Percentiles rank a stretch among this genome's conserved stretches.
phyloP scores from a whole-genome alignment of 2,329 filamentous ascomycete species.

The Dichotomopilus funicola region DNA sequence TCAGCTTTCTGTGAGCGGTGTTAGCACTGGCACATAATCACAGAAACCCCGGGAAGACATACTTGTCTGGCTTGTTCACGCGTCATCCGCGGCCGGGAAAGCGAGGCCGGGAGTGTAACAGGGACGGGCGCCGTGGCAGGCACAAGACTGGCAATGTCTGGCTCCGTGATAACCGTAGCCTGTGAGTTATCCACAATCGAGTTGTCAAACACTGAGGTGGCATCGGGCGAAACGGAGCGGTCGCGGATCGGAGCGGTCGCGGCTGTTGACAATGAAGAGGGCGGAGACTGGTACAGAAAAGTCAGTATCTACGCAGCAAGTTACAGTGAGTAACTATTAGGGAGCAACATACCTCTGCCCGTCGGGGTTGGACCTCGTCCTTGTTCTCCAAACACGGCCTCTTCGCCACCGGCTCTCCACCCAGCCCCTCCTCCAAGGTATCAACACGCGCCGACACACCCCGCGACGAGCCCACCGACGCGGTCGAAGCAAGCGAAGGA shows the following conservation, averaged over 20 bases:
- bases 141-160: constrained; percentile 28
- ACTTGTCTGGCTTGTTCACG: constrained; percentile 50
- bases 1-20: constrained; percentile 49
- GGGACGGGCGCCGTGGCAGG: background rate
- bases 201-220: constrained; percentile 45
- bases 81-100: constrained; percentile 30
- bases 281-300: constrained; percentile 19
- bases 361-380: background rate
- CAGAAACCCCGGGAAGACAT: constrained; percentile 12
- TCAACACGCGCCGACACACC: background rate
- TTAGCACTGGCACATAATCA: background rate
- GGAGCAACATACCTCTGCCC: background rate
- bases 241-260: constrained; percentile 5
- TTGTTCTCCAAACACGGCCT: constrained; percentile 9
- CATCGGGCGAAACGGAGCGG: constrained; percentile 32
- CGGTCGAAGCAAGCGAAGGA: background rate
- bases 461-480: background rate
- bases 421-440: background rate
- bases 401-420: constrained; percentile 9
- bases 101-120: background rate
- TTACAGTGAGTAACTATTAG: no score
- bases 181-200: constrained; percentile 43
- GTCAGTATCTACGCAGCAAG: background rate
- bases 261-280: constrained; percentile 19
- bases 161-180: constrained; percentile 44